Base-by-base conservation (phyloP, 345 rosid genomes). In the Atalantia buxifolia region DNA sequence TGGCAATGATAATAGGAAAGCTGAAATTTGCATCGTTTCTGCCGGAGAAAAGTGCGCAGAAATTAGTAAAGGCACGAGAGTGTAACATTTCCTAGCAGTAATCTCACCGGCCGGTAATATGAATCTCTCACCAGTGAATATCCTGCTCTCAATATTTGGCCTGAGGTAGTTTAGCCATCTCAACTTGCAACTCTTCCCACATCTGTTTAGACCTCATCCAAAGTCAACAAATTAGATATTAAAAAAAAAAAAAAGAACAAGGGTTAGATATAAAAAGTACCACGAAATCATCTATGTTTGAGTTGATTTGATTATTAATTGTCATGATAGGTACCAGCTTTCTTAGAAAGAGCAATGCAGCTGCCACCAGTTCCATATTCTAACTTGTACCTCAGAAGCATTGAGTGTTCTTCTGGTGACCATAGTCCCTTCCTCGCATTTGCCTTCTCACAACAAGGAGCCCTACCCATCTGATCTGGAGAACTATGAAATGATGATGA, bases 361-460 rank as follows among this genome's bases (percentile, higher is more conserved):
- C 90, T 94, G 22, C 98, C 95, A 70, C 95, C 97, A 81, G 89
- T 93, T 5, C 98, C 98, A 84, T 81, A 76, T 73, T 87, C 93
- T 78, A 92, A 92, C 1, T 93, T 92, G 90, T 87, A 90, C 33
- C 86, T 92, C 81, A 86, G 92, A 40, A 93, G 97, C 87, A 90
- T 94, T 9, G 90, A 81, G 77, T 94, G 98, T 85, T 94, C 98
- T 80, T 94, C 98, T 25, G 97, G 92, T 25, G 97, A 92, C 98
- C 98, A 94, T 75, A 97, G 98, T 4, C 98, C 98, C 75, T 87
- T 91, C 90, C 93, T 95, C 88, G 90, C 98, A 83, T 90, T 95
- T 55, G 95, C 94, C 80, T 95, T 95, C 83, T 95, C 98, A 81
- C 98, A 95, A 64, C 98, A 95, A 78, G 98, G 95, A 88, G 95